Base-by-base conservation (phyloP, 148 eudicot species). In the Hydrangea macrophylla region DNA sequence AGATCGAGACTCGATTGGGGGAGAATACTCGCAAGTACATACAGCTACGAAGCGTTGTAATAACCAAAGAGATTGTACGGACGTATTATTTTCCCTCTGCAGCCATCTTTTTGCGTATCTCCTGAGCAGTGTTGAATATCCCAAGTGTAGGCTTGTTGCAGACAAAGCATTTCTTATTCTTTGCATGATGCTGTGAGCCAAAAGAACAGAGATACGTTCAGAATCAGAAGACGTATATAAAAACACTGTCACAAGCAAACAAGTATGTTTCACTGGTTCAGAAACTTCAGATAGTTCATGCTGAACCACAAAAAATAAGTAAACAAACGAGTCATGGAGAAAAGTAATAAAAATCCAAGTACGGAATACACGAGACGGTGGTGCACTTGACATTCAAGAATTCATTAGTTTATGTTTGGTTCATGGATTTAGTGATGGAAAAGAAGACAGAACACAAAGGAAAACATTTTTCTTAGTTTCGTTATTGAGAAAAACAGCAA, bases 81-180 rank as follows among this genome's bases (percentile, higher is more conserved):
- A 35, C 39, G n/a, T n/a, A 35, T 35, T 35, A 35, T 35, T 35
- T 35, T 35, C 39, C 39, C 39, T 35, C 39, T 3, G 39, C 39
- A 8, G 39, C 39, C 4, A 35, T 20, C 58, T 20, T 9, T 55
- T 55, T 55, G 26, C 20, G 25, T n/a, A 24, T 55, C 58, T 20
- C 58, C 5, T 35, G 39, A 3, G 39, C 39, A 35, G 39, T 35
- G 8, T 3, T 35, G 8, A 35, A 35, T 35, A 35, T 35, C 5
- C 39, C 39, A 35, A 35, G 39, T 35, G 31, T 33, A 9, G 86
- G 88, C 81, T 85, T 70, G 88, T 90, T 77, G 79, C 98, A 92
- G 1, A 86, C 90, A 32, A 81, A 92, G 80, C 96, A 92, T 73
- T 88, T 92, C 55, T 90, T 90, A 72, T 83, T 86, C 74, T 78